Base-by-base conservation (phyloP, 176 grass and related monocot species). In the Alloteropsis semialata region DNA sequence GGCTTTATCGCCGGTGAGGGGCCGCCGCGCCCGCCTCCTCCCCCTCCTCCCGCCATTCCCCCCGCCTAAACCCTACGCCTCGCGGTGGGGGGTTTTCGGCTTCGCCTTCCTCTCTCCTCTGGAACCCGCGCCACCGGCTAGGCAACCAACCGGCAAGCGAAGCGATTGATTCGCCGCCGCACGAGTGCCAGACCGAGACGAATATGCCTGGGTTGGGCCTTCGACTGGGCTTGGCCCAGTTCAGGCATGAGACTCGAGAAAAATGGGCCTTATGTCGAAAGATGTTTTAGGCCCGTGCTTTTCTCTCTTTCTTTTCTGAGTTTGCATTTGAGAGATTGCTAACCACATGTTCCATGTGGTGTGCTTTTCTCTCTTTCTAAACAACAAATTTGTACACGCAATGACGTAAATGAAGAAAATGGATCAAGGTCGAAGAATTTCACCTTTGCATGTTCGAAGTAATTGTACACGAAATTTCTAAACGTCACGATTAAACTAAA, bases 1-100 rank as follows among this genome's bases (percentile, higher is more conserved):
- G 85, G 89, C 87, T 86, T 93, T 57, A 98, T 93, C n/a, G 82
- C 92, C 50, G 81, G 87, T 18, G 82, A 90, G 58, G 94, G 85
- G 44, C 18, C 85, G 41, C 81, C 85, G 21, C 75, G 57, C 5
- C 75, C 75, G 28, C 5, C 42, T 6, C 77, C 61, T 17, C 55
- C 69, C 38, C 75, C 79, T 60, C 62, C 61, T 81, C 32, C 34
- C 51, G 76, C 68, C 90, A 64, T 81, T 51, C 51, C 55, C 18
- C 36, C n/a, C 30, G 5, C 25, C 58, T 69, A 86, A 78, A 76
- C 75, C 69, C 79, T 61, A 86, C 83, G 42, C 25, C 44, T 42
- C 19, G 33, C 38, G 33, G 15, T 48, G 50, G 6, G 55, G 72
- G 61, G 60, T 48, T 76, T 61, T 39, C 43, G 13, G 39, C 34